phyloP scores from a whole-genome alignment of 176 grass and related monocot species.

The Oryza glaberrima region DNA sequence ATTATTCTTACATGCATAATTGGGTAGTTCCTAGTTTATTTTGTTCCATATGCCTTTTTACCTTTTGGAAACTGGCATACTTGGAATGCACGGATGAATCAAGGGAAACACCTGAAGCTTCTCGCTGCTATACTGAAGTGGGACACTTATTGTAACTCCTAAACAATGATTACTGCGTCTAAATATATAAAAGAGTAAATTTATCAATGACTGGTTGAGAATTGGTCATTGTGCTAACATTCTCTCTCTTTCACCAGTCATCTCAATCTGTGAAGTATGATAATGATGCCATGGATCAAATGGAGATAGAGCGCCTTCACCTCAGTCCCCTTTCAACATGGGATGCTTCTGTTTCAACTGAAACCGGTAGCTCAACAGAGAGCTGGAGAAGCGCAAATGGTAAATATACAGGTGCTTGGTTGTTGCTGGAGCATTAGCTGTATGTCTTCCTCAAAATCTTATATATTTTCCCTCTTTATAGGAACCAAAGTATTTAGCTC shows the following conservation, averaged over 20 bases:
- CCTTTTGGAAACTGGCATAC: background rate
- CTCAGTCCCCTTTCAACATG: slow-evolving; percentile 55
- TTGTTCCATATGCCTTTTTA: background rate
- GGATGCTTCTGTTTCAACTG: slow-evolving; percentile 73
- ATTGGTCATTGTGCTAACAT: slow-evolving; percentile 1
- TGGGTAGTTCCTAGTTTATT: background rate
- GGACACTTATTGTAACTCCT: background rate
- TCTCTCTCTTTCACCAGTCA: slow-evolving; percentile 47
- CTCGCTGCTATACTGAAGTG: background rate
- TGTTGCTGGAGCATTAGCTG: slow-evolving; percentile 11
- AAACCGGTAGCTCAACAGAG: slow-evolving; percentile 86
- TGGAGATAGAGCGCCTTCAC: slow-evolving; percentile 46
- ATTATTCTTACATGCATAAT: background rate
- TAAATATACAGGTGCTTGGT: slow-evolving; percentile 40
- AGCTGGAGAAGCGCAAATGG: slow-evolving; percentile 74
- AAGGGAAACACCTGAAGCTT: background rate
- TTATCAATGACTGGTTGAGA: background rate
- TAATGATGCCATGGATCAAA: slow-evolving; percentile 36
- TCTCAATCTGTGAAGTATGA: slow-evolving; percentile 44
- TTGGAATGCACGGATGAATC: background rate
- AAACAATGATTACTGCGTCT: background rate
- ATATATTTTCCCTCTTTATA: slow-evolving; percentile 43
- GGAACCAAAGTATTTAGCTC: slow-evolving; percentile 60
- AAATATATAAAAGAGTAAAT: background rate
- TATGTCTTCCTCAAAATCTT: slow-evolving; percentile 23